A percentile compares a stretch with the other conserved stretches of the same genome.
These are phyloP conservation scores for Cyphellophora europaea DNA, from an alignment of 2,329 filamentous ascomycete species.

Conservation along the genomic window DNA sequence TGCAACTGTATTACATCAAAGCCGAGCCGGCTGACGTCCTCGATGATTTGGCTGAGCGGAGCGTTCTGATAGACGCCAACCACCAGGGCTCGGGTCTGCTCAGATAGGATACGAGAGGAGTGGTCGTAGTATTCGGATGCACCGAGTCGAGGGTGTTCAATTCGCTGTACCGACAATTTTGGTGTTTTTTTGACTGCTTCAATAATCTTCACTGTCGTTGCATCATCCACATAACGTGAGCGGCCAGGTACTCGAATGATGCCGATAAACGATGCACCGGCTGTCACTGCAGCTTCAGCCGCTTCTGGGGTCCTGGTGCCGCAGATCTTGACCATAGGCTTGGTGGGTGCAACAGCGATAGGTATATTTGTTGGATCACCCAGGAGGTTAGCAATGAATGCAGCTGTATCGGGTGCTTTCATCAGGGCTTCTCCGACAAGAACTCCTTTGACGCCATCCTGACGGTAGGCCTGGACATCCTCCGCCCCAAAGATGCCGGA, in stretches of 20 bases:
- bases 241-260: slow-evolving; percentile 81
- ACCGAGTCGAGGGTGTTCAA: slow-evolving; percentile 15
- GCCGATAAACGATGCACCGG: slow-evolving; percentile 84
- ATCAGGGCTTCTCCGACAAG: slow-evolving; percentile 94
- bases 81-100: slow-evolving; percentile 59
- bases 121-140: slow-evolving; percentile 65
- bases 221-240: slow-evolving; percentile 68
- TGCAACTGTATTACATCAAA: slow-evolving; percentile 91
- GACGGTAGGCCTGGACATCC: slow-evolving; percentile 79
- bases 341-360: slow-evolving; percentile 18
- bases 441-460: slow-evolving; percentile 83
- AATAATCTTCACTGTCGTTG: slow-evolving; percentile 73
- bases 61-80: slow-evolving; percentile 95
- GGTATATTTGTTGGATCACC: slow-evolving; percentile 35
- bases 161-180: slow-evolving; percentile 11
- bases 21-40: slow-evolving; percentile 63
- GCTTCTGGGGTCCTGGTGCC: slow-evolving; percentile 78
- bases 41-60: slow-evolving; percentile 69
- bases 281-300: slow-evolving; percentile 69
- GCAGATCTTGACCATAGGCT: slow-evolving; percentile 74
- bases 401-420: slow-evolving; percentile 71
- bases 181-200: slow-evolving; percentile 54
- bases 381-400: slow-evolving; percentile 78
- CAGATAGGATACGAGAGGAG: slow-evolving; percentile 35
- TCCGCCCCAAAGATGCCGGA: slow-evolving; percentile 86